phyloP scores from a whole-genome alignment of 2,329 filamentous ascomycete genomes.

The Talaromyces piceae region DNA sequence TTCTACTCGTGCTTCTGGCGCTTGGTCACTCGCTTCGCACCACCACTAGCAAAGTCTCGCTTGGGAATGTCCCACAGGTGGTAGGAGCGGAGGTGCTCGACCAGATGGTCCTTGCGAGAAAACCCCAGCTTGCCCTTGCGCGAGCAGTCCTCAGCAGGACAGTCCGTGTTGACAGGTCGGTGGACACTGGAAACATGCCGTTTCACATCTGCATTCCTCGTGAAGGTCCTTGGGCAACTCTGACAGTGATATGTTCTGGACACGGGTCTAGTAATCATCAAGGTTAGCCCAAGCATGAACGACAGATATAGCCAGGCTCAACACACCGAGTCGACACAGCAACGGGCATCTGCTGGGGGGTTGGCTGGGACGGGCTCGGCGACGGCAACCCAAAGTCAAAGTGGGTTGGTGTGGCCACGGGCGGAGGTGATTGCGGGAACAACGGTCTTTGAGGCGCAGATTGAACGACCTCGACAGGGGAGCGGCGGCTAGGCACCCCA shows the following conservation, averaged over 20 bases:
- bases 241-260: background rate
- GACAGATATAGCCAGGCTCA: background rate
- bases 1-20: background rate
- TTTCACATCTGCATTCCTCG: constrained; percentile 42
- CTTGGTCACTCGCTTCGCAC: background rate
- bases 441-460: too few relatives aligned
- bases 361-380: background rate
- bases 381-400: background rate
- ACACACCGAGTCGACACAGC: background rate
- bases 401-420: background rate
- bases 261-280: background rate
- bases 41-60: constrained; percentile 14
- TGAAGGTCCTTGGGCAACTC: constrained; percentile 33
- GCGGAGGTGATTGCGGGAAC: background rate
- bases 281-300: background rate
- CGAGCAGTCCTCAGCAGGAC: constrained; percentile 36
- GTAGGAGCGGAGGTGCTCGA: constrained; percentile 50
- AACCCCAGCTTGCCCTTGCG: constrained; percentile 46
- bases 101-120: constrained; percentile 49
- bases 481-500: too few relatives aligned
- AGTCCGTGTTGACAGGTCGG: constrained; percentile 37
- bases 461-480: too few relatives aligned
- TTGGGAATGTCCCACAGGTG: constrained; percentile 44
- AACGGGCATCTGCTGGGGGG: background rate
- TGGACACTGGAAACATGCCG: constrained; percentile 44